Evolutionary conservation across 1,139 yeast species (phyloP).

Genomic region (Meyerozyma smithsonii): DNA sequence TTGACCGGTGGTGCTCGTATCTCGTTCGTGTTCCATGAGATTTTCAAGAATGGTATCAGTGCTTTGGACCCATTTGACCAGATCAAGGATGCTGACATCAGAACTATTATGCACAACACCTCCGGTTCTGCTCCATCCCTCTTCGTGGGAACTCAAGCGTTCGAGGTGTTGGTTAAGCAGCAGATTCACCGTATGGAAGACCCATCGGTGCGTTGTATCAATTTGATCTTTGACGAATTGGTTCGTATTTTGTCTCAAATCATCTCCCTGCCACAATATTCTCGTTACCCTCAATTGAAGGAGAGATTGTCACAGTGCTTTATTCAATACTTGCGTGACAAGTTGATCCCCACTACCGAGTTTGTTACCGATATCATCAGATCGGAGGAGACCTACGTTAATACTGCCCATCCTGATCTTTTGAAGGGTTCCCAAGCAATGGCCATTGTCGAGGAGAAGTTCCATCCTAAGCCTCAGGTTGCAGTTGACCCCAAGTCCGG

Average conservation of each 20-base stretch:
- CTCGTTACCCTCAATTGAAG: slow-evolving; percentile 86
- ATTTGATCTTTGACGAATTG: slow-evolving; percentile 88
- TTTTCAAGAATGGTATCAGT: slow-evolving; percentile 86
- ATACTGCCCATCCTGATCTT: slow-evolving; percentile 96
- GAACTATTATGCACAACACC: slow-evolving; percentile 96
- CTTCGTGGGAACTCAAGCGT: slow-evolving; percentile 96
- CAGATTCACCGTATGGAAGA: slow-evolving; percentile 94
- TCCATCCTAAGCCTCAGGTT: slow-evolving; percentile 78
- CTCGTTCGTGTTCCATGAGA: slow-evolving; percentile 95
- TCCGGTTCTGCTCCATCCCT: slow-evolving; percentile 97
- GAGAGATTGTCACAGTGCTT: slow-evolving; percentile 80
- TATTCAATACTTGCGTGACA: slow-evolving; percentile 74
- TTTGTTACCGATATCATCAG: slow-evolving; percentile 79
- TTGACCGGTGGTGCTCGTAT: slow-evolving; percentile 97
- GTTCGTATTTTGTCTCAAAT: slow-evolving; percentile 87
- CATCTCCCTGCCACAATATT: slow-evolving; percentile 71
- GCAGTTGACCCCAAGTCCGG: slow-evolving; percentile 93
- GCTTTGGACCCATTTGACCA: slow-evolving; percentile 97
- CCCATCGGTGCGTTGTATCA: slow-evolving; percentile 84
- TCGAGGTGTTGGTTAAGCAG: slow-evolving; percentile 92
- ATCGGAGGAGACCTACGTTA: slow-evolving; percentile 89
- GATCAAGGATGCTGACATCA: slow-evolving; percentile 91
- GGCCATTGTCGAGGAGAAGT: slow-evolving; percentile 87
- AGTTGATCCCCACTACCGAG: slow-evolving; percentile 77
- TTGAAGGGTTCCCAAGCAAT: slow-evolving; percentile 93